These are phyloP conservation scores for Coemansia sp. DNA, from an alignment of 192 early-diverging fungal genomes.

Conservation along the genomic window DNA sequence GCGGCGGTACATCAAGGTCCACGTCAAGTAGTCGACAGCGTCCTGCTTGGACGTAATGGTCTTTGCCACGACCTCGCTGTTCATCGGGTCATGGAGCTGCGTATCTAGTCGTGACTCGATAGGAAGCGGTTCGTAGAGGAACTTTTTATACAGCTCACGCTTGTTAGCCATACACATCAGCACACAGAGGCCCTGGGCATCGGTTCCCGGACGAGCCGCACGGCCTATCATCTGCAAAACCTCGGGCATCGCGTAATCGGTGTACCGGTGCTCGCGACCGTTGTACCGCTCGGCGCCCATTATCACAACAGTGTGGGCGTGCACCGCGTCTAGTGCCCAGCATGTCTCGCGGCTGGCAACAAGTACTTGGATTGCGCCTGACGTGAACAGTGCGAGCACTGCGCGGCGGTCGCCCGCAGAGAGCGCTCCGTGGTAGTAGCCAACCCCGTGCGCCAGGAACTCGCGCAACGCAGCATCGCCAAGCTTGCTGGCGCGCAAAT, in stretches of 20 bases:
- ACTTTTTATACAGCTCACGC: conserved; percentile 98
- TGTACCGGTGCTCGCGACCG: conserved; percentile 94
- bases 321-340: conserved; percentile 81
- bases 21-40: conserved; percentile 98
- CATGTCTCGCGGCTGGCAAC: conserved; percentile 89
- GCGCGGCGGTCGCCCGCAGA: conserved; percentile 68
- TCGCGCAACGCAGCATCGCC: conserved; percentile 73
- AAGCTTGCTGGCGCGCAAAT: conserved; percentile 61
- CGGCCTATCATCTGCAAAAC: conserved; percentile 99
- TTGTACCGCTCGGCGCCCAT: conserved; percentile 97
- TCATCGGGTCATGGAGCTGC: conserved; percentile 95
- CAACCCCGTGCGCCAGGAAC: conserved; percentile 78
- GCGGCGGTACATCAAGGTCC: conserved; percentile 97
- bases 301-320: conserved; percentile 78
- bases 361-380: conserved; percentile 81
- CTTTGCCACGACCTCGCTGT: conserved; percentile 93
- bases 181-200: conserved; percentile 74
- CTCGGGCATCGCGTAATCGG: conserved; percentile 93
- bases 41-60: conserved; percentile 97
- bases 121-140: conserved; percentile 92
- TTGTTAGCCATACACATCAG: conserved; percentile 94
- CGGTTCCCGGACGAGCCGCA: conserved; percentile 68
- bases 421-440: conserved; percentile 90
- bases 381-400: conserved; percentile 74
- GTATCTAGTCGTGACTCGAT: conserved; percentile 94